phyloP scores from a whole-genome alignment of 768 basidiomycete species.

The Fibroporia radiculosa region DNA sequence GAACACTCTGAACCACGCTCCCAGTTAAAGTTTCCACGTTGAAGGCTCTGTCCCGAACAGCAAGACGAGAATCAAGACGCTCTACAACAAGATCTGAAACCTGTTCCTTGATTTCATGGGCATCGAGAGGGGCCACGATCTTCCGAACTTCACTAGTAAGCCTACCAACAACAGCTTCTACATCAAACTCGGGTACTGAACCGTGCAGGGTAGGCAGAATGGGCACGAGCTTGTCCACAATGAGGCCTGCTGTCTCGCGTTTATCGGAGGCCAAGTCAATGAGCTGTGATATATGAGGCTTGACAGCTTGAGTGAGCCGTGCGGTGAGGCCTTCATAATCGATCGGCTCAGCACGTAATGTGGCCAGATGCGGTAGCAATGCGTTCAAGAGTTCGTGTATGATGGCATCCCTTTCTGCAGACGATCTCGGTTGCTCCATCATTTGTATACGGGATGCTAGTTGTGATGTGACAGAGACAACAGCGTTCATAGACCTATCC shows the following conservation, averaged over 20 bases:
- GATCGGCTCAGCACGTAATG: slow-evolving; percentile 56
- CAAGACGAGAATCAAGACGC: slow-evolving; percentile 71
- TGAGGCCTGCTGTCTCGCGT: slow-evolving; percentile 77
- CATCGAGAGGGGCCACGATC: slow-evolving; percentile 69
- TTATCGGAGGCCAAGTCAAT: slow-evolving; percentile 88
- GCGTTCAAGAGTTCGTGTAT: slow-evolving; percentile 52
- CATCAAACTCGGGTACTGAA: slow-evolving; percentile 34
- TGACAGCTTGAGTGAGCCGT: slow-evolving; percentile 76
- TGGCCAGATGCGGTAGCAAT: slow-evolving; percentile 52
- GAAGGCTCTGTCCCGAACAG: slow-evolving; percentile 67
- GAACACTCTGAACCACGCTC: slow-evolving; percentile 49
- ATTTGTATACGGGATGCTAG: slow-evolving; percentile 52
- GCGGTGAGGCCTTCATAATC: slow-evolving; percentile 75
- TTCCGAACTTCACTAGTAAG: slow-evolving; percentile 64
- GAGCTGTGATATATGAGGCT: slow-evolving; percentile 81
- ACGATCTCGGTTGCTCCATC: slow-evolving; percentile 31
- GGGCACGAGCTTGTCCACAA: slow-evolving; percentile 66
- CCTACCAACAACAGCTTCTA: slow-evolving; percentile 46
- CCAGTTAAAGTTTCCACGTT: slow-evolving; percentile 50
- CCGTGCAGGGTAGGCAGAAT: slow-evolving; percentile 40
- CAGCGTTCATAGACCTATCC: slow-evolving; percentile 46
- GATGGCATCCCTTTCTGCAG: slow-evolving; percentile 48
- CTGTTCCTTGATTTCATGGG: slow-evolving; percentile 83
- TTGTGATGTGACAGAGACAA: slow-evolving; percentile 52
- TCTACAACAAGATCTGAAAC: slow-evolving; percentile 86